Base-by-base conservation (phyloP, 345 rosid species). In the Trapa incisa region DNA sequence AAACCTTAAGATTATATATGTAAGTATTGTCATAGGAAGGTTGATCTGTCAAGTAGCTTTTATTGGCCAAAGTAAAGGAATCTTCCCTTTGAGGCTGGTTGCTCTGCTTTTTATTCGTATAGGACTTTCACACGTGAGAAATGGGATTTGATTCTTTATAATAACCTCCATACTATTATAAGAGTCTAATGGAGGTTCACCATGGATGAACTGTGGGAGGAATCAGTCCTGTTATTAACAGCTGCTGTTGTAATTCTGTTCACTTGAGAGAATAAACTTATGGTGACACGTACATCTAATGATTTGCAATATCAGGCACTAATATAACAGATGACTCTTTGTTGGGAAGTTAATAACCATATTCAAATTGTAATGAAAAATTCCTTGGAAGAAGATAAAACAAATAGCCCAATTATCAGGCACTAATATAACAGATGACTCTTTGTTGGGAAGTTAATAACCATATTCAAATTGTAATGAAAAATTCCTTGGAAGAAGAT, bases 231-330 rank as follows among this genome's bases (percentile, higher is more conserved):
- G 38, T 58, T 58, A 33, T 13, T 58, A 22, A 41, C 43, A 9
- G 45, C 53, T 65, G 43, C 67, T 43, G 53, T 65, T 35, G 8
- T 47, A 43, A 15, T 29, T 33, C 41, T 64, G 29, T 64, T 64
- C 66, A n/a, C 63, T 58, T 33, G 38, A 32, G 38, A 58, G 63
- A 58, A 58, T 16, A 33, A 22, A 32, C 63, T 54, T 54, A 54
- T 54, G 60, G 22, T 54, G 63, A 15, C 38, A 58, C 35, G 63
- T 58, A 58, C 63, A 58, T 33, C 37, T 32, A 8, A 32, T 58
- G 38, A 5, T 58, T 37, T 58, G 38, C 37, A 58, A 58, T 58
- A 58, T 58, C 11, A 58, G 29, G 29, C 12, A 58, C 63, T 22
- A 22, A 22, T 22, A 22, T 22, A 22, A 22, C 29, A 22, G 29